phyloP scores from a whole-genome alignment of 352 stramenopile genomes.

The Phytophthora chlamydospora region DNA sequence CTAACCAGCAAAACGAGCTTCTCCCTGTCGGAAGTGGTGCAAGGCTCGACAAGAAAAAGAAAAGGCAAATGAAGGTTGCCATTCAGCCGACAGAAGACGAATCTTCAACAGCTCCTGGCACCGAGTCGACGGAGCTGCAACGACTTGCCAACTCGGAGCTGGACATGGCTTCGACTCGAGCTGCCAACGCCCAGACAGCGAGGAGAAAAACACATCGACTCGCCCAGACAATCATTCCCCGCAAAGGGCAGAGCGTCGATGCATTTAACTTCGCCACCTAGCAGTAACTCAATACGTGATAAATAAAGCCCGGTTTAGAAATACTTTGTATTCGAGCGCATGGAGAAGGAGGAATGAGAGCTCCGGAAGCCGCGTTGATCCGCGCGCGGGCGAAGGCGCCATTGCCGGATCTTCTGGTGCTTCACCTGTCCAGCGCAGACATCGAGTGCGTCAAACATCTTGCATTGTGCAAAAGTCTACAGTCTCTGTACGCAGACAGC shows the following conservation, averaged over 20 bases:
- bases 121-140: slow-evolving; percentile 27
- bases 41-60: slow-evolving; percentile 30
- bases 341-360: slow-evolving; percentile 40
- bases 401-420: slow-evolving; percentile 45
- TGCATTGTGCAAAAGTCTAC: slow-evolving; percentile 45
- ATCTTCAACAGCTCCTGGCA: background rate
- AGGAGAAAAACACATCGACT: slow-evolving; percentile 46
- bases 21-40: background rate
- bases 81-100: slow-evolving; percentile 17
- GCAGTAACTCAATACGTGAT: too few relatives aligned
- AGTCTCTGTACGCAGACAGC: slow-evolving; percentile 57
- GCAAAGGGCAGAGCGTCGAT: slow-evolving; percentile 37
- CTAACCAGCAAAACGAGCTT: slow-evolving; percentile 28
- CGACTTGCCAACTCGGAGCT: slow-evolving; percentile 39
- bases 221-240: slow-evolving; percentile 36
- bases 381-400: slow-evolving; percentile 58
- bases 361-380: slow-evolving; percentile 51
- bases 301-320: slow-evolving; percentile 24
- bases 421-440: slow-evolving; percentile 60
- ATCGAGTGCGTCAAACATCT: slow-evolving; percentile 62
- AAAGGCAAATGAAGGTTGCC: slow-evolving; percentile 20
- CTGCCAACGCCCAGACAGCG: slow-evolving; percentile 7
- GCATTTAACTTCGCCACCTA: slow-evolving; percentile 50
- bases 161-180: slow-evolving; percentile 35
- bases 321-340: slow-evolving; percentile 14